Percentiles rank a stretch among this genome's conserved stretches.
Evolutionary conservation across 768 basidiomycete species (phyloP).

Genomic region (Trametes villosa): DNA sequence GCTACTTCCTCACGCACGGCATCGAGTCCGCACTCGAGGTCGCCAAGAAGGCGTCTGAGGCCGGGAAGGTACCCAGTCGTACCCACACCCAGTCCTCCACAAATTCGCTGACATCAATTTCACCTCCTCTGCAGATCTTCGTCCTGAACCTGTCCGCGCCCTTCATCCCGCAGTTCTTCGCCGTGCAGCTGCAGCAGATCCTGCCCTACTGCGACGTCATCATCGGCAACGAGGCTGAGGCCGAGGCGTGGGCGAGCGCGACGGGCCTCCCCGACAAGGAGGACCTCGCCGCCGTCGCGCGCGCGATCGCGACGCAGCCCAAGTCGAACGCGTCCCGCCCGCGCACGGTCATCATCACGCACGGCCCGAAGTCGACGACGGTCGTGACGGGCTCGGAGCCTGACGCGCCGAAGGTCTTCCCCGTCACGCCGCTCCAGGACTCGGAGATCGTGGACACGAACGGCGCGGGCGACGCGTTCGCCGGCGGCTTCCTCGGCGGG

Average conservation of each 20-base stretch:
- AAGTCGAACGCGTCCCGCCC: constrained; percentile 79
- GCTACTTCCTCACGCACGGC: constrained; percentile 97
- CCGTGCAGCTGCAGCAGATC: constrained; percentile 75
- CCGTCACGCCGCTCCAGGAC: constrained; percentile 60
- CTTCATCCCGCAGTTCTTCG: constrained; percentile 96
- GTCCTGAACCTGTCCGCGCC: constrained; percentile 94
- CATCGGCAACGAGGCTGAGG: constrained; percentile 97
- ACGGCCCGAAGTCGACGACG: constrained; percentile 80
- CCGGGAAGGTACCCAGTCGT: constrained; percentile 69
- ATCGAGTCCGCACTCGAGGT: constrained; percentile 69
- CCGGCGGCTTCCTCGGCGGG: constrained; percentile 93
- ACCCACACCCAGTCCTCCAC: background rate
- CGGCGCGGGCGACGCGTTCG: constrained; percentile 97
- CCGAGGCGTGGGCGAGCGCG: constrained; percentile 80
- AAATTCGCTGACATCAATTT: too few species aligned
- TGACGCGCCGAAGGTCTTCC: constrained; percentile 57
- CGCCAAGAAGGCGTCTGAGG: constrained; percentile 72
- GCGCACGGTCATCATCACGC: constrained; percentile 89
- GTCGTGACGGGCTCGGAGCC: constrained; percentile 66
- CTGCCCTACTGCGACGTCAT: constrained; percentile 86
- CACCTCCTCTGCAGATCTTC: constrained; percentile 71
- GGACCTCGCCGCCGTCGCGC: constrained; percentile 71
- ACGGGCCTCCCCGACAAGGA: constrained; percentile 69
- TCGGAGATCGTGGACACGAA: constrained; percentile 93
- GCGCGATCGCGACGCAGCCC: constrained; percentile 69